These are phyloP conservation scores for Parachaetomium inaequale DNA, from an alignment of 495 filamentous ascomycete species.

Conservation along the genomic window DNA sequence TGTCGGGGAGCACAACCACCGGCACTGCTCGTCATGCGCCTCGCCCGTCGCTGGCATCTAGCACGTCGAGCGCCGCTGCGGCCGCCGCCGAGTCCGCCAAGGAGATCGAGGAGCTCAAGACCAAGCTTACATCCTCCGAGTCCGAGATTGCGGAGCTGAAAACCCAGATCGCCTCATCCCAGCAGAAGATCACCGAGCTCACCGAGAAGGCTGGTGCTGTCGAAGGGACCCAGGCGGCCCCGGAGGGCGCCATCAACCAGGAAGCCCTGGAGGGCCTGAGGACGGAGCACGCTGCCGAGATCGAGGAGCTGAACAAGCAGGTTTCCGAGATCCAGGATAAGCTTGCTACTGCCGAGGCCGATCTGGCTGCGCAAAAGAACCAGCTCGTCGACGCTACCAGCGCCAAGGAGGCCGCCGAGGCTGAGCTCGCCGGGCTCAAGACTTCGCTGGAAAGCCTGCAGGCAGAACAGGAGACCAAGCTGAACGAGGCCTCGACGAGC, in stretches of 20 bases:
- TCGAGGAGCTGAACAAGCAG: conserved; percentile 41
- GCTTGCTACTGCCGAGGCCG: conserved; percentile 40
- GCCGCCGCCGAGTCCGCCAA: conserved; percentile 41
- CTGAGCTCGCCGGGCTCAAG: conserved; percentile 42
- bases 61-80: conserved; percentile 29
- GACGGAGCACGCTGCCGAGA: conserved; percentile 45
- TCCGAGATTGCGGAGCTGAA: conserved; percentile 49
- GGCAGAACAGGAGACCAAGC: conserved; percentile 36
- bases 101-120: conserved; percentile 51
- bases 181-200: conserved; percentile 43
- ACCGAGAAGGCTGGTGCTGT: conserved; percentile 34
- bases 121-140: conserved; percentile 45
- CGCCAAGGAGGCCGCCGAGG: conserved; percentile 38
- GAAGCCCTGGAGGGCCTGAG: conserved; percentile 45
- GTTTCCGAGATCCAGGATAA: conserved; percentile 43
- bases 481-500: conserved; percentile 33
- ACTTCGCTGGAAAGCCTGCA: conserved; percentile 41
- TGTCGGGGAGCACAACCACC: conserved; percentile 10
- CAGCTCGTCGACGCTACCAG: conserved; percentile 36
- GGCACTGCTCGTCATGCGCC: conserved; percentile 32
- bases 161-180: conserved; percentile 44
- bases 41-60: conserved; percentile 39
- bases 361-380: conserved; percentile 36
- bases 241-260: conserved; percentile 29
- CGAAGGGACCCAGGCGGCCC: conserved; percentile 18